A percentile compares a stretch with the other conserved stretches of the same genome.
phyloP scores from a whole-genome alignment of 768 basidiomycete species.

The Pisolithus microcarpus region DNA sequence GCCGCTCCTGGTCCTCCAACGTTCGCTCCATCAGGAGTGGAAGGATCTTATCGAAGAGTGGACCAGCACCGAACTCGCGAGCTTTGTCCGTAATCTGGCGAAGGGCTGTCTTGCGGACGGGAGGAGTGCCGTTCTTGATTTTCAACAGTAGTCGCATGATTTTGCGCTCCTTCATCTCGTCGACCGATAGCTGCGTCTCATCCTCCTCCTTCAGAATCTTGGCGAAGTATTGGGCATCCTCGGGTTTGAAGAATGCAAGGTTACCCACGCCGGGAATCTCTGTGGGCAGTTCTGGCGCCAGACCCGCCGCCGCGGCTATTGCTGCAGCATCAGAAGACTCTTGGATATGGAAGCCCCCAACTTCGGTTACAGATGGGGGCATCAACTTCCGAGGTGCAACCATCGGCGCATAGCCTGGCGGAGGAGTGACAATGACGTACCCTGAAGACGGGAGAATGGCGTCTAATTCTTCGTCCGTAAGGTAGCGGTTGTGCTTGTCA shows the following conservation, averaged over 20 bases:
- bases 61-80: slow-evolving; percentile 95
- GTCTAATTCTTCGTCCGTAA: slow-evolving; percentile 94
- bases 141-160: slow-evolving; percentile 97
- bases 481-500: slow-evolving; percentile 94
- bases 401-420: slow-evolving; percentile 85
- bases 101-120: slow-evolving; percentile 94
- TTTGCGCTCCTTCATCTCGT: slow-evolving; percentile 99
- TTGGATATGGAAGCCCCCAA: slow-evolving; percentile 93
- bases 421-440: slow-evolving; percentile 88
- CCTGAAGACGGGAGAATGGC: slow-evolving; percentile 79
- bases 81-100: slow-evolving; percentile 99
- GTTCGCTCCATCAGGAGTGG: slow-evolving; percentile 97
- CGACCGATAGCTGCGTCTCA: slow-evolving; percentile 85
- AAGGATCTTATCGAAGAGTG: slow-evolving; percentile 96
- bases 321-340: slow-evolving; percentile 90
- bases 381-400: slow-evolving; percentile 57
- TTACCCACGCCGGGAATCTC: slow-evolving; percentile 98
- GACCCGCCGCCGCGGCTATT: slow-evolving; percentile 81
- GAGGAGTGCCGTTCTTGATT: slow-evolving; percentile 99
- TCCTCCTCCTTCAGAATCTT: slow-evolving; percentile 95
- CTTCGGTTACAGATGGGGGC: slow-evolving; percentile 45
- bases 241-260: slow-evolving; percentile 95
- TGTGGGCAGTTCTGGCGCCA: slow-evolving; percentile 88
- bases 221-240: slow-evolving; percentile 96
- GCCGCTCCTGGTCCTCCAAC: slow-evolving; percentile 96